Conservation (phyloP, 495 filamentous ascomycete species). For the Podospora australis region DNA sequence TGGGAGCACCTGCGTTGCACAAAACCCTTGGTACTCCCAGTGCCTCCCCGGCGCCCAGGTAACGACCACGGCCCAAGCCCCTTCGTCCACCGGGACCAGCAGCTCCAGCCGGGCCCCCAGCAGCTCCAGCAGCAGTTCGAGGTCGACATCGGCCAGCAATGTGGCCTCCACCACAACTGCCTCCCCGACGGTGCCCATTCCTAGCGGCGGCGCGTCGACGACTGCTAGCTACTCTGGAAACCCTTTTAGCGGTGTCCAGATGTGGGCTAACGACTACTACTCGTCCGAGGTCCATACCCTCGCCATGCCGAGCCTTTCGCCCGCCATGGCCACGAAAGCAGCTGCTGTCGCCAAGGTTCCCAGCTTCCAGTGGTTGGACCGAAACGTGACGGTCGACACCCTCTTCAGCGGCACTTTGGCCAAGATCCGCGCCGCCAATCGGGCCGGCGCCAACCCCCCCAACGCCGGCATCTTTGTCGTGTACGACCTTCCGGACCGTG, state of each 20-base stretch:
- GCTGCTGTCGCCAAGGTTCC: conserved; percentile 58
- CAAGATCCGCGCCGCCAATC: conserved; percentile 52
- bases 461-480: conserved; percentile 50
- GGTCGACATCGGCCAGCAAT: conserved; percentile 14
- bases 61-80: conserved; percentile 13
- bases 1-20: conserved; percentile 36
- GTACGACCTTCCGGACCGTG: conserved; percentile 71
- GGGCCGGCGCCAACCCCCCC: conserved; percentile 40
- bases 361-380: conserved; percentile 66
- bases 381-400: conserved; percentile 50
- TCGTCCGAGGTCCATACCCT: conserved; percentile 46
- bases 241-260: conserved; percentile 47
- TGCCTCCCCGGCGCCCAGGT: conserved; percentile 32
- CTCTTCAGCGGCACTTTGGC: conserved; percentile 46
- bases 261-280: conserved; percentile 54
- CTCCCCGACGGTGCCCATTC: conserved; percentile 6
- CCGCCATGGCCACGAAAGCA: conserved; percentile 38
- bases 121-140: not conserved
- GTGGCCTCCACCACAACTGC: conserved; percentile 10
- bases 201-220: conserved; percentile 14
- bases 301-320: conserved; percentile 44
- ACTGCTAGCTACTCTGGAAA: conserved; percentile 41
- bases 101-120: conserved; percentile 4
- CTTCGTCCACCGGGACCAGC: conserved; percentile 10
- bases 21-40: conserved; percentile 45